Percentiles rank a stretch among this genome's conserved stretches.
phyloP scores from a whole-genome alignment of 176 grass and related monocot species.

The Alopecurus myosuroides region DNA sequence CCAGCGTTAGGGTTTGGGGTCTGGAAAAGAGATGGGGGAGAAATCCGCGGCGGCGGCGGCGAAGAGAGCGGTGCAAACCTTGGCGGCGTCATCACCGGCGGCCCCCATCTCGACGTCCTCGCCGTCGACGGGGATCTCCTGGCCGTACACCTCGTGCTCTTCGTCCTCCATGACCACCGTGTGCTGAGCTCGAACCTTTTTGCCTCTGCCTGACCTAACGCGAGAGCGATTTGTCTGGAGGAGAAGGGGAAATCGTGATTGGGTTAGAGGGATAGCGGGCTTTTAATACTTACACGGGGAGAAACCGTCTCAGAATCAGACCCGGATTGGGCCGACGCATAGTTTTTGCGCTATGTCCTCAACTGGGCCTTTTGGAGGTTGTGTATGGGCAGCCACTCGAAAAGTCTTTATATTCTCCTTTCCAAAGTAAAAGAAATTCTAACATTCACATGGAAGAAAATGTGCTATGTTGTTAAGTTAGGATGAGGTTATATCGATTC shows the following conservation, averaged over 20 bases:
- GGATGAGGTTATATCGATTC: too few relatives aligned
- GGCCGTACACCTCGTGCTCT: constrained; percentile 73
- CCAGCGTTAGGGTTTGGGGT: constrained; percentile 28
- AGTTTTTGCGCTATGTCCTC: not conserved
- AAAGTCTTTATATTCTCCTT: too few relatives aligned
- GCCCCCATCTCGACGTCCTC: constrained; percentile 57
- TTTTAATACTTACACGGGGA: not conserved
- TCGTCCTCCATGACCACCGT: constrained; percentile 53
- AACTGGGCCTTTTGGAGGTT: not conserved
- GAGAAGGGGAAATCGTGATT: not conserved
- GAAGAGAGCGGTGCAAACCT: constrained; percentile 13
- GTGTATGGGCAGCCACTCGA: too few relatives aligned
- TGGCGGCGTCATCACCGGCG: constrained; percentile 34
- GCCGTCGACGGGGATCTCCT: constrained; percentile 61
- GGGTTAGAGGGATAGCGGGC: not conserved
- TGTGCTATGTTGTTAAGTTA: too few relatives aligned
- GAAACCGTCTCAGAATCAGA: not conserved
- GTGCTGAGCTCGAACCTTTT: not conserved
- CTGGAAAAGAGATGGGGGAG: not conserved
- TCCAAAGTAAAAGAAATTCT: too few relatives aligned
- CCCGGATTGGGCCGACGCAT: not conserved
- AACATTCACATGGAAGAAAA: too few relatives aligned
- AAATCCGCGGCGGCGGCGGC: not conserved
- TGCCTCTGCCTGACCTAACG: not conserved
- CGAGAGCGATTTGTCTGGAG: not conserved